Evolutionary conservation across 768 basidiomycete species (phyloP), one percentile per base, ranked within the genome.

Genomic region (Leucosporidium yakuticum): DNA sequence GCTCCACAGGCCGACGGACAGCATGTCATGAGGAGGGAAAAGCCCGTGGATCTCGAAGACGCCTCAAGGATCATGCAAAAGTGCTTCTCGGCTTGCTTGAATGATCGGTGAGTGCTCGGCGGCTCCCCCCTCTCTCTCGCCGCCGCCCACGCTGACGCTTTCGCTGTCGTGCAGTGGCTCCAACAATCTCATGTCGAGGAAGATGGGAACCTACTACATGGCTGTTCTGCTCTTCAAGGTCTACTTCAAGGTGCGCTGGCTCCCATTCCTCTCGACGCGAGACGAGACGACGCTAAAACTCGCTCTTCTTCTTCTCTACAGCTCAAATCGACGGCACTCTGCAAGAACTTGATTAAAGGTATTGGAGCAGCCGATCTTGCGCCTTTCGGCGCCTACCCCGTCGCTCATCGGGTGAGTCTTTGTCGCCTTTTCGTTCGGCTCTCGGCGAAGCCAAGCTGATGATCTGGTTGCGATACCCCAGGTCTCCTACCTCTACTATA

Each of bases 401-500:
- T 29, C 67, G 64, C 64, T 71, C 68, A 68, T 27, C 59, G 47
- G 23, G 59, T 60, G n/a, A 39, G 54, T 29, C 34, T 44, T 15
- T 15, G n/a, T 29, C 27, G n/a, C 8, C 23, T 7, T 39, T 17
- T 4, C n/a, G 4, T 17, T 7, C 27, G 6, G 0, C 4, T 4
- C 14, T 17, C 44, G 7, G n/a, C 14, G 14, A 57, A 7, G 1
- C 15, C 25, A 12, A 29, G 39, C 39, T 44, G 8, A 27, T 44
- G 8, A 27, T 4, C 59, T 60, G 44, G 48, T 25, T 6, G 8
- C 4, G 5, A 19, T 21, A 5, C 29, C 31, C 53, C 80, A 92
- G 89, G 91, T 96, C 60, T 94, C 94, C 29, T 96, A 89, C 80
- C 83, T 87, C 69, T 99, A 95, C 81, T 97, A 97, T 77, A 80